Evolutionary conservation across 108 stramenopile genomes (phyloP).

Genomic region (Nitzschia sp.): DNA sequence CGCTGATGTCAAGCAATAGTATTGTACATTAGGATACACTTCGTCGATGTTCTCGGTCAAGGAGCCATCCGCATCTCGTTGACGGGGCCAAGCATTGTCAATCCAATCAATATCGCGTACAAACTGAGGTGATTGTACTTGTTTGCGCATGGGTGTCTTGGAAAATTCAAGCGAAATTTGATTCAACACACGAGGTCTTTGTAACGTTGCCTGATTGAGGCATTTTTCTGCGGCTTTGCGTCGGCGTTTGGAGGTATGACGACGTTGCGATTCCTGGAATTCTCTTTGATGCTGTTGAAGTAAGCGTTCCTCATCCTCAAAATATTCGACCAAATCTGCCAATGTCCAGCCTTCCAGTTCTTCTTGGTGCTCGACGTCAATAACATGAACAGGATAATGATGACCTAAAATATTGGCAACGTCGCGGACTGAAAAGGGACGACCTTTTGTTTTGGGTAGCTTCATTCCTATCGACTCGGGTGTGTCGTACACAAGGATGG

Average conservation of each 20-base stretch:
- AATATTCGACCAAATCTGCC: constrained; percentile 54
- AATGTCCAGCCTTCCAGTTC: constrained; percentile 59
- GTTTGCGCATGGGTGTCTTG: constrained; percentile 42
- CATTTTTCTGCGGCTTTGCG: constrained; percentile 27
- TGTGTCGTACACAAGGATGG: constrained; percentile 50
- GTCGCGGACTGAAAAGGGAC: constrained; percentile 38
- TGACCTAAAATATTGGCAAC: constrained; percentile 45
- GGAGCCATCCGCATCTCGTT: constrained; percentile 18
- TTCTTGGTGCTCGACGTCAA: constrained; percentile 55
- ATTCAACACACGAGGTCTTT: constrained; percentile 48
- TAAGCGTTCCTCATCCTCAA: constrained; percentile 54
- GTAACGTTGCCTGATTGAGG: constrained; percentile 2
- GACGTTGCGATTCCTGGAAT: background rate
- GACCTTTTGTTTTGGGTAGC: background rate
- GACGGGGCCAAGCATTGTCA: constrained; percentile 64
- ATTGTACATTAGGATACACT: constrained; percentile 58
- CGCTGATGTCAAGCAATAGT: constrained; percentile 87
- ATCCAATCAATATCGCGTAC: constrained; percentile 87
- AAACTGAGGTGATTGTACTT: constrained; percentile 59
- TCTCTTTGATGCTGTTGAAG: constrained; percentile 1
- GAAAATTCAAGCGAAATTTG: constrained; percentile 74
- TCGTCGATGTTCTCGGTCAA: constrained; percentile 9
- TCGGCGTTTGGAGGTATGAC: background rate
- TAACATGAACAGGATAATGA: constrained; percentile 46
- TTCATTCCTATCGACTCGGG: constrained; percentile 61